Conservation (phyloP, 2,329 filamentous ascomycete species). For the Cryphonectria radicalis region DNA sequence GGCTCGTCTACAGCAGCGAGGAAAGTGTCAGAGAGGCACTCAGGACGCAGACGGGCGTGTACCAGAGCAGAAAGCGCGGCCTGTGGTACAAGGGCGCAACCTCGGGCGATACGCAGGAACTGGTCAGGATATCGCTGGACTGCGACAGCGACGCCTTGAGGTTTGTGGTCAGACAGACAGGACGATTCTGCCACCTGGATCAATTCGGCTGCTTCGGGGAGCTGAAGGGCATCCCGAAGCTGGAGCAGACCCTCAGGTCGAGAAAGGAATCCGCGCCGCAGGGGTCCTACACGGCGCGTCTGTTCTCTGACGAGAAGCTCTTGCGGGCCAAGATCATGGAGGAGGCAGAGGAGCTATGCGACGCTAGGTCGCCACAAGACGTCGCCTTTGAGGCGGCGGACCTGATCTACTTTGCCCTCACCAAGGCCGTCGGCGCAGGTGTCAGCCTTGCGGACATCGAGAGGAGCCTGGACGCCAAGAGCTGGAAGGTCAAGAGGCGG, state of each 20-base stretch:
- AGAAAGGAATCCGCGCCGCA: slow-evolving; percentile 82
- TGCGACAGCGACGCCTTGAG: slow-evolving; percentile 93
- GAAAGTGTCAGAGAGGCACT: slow-evolving; percentile 89
- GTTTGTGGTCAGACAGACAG: slow-evolving; percentile 88
- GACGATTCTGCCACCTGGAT: slow-evolving; percentile 91
- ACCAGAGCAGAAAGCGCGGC: slow-evolving; percentile 93
- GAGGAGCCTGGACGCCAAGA: slow-evolving; percentile 90
- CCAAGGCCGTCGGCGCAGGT: slow-evolving; percentile 83
- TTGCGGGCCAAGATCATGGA: slow-evolving; percentile 97
- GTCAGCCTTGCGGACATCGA: slow-evolving; percentile 90
- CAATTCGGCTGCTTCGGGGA: slow-evolving; percentile 93
- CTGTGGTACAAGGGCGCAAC: slow-evolving; percentile 97
- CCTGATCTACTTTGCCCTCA: slow-evolving; percentile 92
- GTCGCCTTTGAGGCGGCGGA: slow-evolving; percentile 95
- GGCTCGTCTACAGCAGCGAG: slow-evolving; percentile 91
- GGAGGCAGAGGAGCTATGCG: slow-evolving; percentile 92
- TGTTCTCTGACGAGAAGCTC: slow-evolving; percentile 91
- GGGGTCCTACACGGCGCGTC: slow-evolving; percentile 89
- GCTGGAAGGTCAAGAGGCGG: slow-evolving; percentile 90
- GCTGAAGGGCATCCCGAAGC: slow-evolving; percentile 76
- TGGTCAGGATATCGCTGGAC: slow-evolving; percentile 83
- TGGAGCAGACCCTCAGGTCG: slow-evolving; percentile 84
- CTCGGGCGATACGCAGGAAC: slow-evolving; percentile 90
- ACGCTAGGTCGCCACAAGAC: slow-evolving; percentile 80
- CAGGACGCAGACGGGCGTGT: slow-evolving; percentile 78